Evolutionary conservation across 75 land plant species (phyloP).

Genomic region (Selaginella moellendorffii): DNA sequence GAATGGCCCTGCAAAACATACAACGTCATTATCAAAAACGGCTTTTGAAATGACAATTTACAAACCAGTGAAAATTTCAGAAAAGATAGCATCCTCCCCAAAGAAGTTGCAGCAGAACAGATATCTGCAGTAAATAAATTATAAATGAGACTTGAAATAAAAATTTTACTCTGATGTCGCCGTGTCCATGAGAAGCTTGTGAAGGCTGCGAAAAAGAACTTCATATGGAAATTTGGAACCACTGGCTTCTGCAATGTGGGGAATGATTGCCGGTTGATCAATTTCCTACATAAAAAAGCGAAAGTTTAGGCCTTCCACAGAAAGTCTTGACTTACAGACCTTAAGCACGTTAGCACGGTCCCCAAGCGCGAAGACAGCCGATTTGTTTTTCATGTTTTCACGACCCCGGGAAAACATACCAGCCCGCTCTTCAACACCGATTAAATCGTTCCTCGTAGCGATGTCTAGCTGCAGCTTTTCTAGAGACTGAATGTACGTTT

Average conservation of each 20-base stretch:
- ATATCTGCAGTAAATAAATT: constrained; percentile 42
- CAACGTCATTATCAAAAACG: background rate
- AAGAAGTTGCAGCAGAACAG: constrained; percentile 88
- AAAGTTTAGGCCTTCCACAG: no score
- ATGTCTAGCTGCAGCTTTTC: constrained; percentile 93
- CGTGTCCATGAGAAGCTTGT: constrained; percentile 97
- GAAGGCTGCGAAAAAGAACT: constrained; percentile 94
- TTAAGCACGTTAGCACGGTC: constrained; percentile 83
- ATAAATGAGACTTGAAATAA: no score
- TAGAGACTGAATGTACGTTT: constrained; percentile 90
- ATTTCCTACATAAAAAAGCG: constrained; percentile 49
- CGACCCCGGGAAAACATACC: constrained; percentile 70
- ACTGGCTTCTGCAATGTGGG: constrained; percentile 99
- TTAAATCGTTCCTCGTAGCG: constrained; percentile 76
- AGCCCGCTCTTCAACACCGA: constrained; percentile 67
- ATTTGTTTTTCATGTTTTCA: constrained; percentile 79
- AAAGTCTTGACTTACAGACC: constrained; percentile 25
- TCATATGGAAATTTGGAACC: constrained; percentile 92
- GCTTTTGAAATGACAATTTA: background rate
- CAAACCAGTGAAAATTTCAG: constrained; percentile 89
- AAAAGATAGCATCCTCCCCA: constrained; percentile 85
- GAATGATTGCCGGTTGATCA: constrained; percentile 94
- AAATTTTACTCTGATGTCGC: constrained; percentile 84
- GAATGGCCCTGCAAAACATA: constrained; percentile 63
- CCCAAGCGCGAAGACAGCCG: constrained; percentile 93